Conservation (phyloP, 352 stramenopile genomes). For the Pseudoperonospora humuli region DNA sequence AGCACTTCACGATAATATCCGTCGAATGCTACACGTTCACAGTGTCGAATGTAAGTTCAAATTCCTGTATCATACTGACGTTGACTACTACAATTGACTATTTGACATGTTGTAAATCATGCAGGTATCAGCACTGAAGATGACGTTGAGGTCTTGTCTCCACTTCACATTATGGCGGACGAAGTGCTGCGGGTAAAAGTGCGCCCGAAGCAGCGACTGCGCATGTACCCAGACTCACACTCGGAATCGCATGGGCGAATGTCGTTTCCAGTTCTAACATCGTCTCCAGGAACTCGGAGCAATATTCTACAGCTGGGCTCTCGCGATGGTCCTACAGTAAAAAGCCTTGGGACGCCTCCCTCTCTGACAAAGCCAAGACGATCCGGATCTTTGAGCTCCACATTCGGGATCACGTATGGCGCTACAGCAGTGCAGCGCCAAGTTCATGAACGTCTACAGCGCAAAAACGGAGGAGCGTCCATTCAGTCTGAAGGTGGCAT, state of each 20-base stretch:
- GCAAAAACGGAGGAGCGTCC: constrained; percentile 10
- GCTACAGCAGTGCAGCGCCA: constrained; percentile 25
- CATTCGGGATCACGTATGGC: constrained; percentile 15
- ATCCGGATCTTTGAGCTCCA: constrained; percentile 16
- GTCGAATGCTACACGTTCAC: constrained; percentile 69
- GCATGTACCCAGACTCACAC: constrained; percentile 23
- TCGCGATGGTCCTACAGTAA: constrained; percentile 6
- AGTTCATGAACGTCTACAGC: constrained; percentile 18
- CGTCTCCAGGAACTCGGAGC: constrained; percentile 13
- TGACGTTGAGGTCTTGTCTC: constrained; percentile 57
- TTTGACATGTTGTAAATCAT: constrained; percentile 8
- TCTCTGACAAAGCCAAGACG: constrained; percentile 16
- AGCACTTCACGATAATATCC: constrained; percentile 47
- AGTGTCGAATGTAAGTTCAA: constrained; percentile 41
- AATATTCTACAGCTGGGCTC: constrained; percentile 2
- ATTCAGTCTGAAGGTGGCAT: constrained; percentile 8
- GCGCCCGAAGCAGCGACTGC: constrained; percentile 39
- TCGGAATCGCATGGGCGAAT: constrained; percentile 16
- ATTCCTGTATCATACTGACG: neutral
- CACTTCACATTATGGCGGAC: constrained; percentile 60
- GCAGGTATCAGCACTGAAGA: constrained; percentile 46
- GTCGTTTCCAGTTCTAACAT: constrained; percentile 18
- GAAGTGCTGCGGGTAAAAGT: constrained; percentile 67
- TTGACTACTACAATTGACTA: constrained; percentile 6
- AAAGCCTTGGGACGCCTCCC: constrained; percentile 7